Evolutionary conservation across 2,329 filamentous ascomycete genomes (phyloP).

Genomic region (Chaetothyriales sp.): DNA sequence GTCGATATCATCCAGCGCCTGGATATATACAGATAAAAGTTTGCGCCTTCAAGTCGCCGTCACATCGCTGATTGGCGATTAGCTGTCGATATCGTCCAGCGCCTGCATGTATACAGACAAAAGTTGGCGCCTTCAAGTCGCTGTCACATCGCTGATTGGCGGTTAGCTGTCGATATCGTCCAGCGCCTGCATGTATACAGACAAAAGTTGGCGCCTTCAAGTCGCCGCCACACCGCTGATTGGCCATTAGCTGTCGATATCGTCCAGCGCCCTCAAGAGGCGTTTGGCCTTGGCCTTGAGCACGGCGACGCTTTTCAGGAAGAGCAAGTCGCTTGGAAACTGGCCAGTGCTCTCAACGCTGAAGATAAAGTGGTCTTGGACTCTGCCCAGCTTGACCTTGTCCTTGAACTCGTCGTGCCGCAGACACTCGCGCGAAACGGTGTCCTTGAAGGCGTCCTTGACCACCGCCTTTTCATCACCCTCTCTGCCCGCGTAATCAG

Average conservation of each 20-base stretch:
- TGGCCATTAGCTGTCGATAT: slow-evolving; percentile 26
- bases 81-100: too few species aligned
- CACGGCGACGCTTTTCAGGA: slow-evolving; percentile 74
- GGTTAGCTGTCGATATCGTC: slow-evolving; percentile 28
- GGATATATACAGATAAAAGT: slow-evolving; percentile 1
- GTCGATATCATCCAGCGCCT: slow-evolving; percentile 29
- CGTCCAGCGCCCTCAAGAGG: slow-evolving; percentile 32
- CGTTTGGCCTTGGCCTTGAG: slow-evolving; percentile 66
- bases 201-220: background rate
- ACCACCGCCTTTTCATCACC: slow-evolving; percentile 84
- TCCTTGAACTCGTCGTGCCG: slow-evolving; percentile 85
- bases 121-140: background rate
- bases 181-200: slow-evolving; percentile 18
- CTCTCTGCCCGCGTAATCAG: slow-evolving; percentile 57
- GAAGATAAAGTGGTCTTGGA: slow-evolving; percentile 96
- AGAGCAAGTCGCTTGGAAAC: slow-evolving; percentile 85
- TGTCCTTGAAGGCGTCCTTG: slow-evolving; percentile 77
- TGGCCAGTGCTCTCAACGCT: slow-evolving; percentile 89
- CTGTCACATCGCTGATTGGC: slow-evolving; percentile 3
- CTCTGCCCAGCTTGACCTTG: slow-evolving; percentile 84
- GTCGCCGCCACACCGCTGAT: background rate
- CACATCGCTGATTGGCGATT: too few species aligned
- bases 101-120: too few species aligned
- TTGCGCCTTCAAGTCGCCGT: too few species aligned
- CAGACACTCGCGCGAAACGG: slow-evolving; percentile 82